phyloP scores from a whole-genome alignment of 495 filamentous ascomycete species.

The Astrocystis sublimbata region DNA sequence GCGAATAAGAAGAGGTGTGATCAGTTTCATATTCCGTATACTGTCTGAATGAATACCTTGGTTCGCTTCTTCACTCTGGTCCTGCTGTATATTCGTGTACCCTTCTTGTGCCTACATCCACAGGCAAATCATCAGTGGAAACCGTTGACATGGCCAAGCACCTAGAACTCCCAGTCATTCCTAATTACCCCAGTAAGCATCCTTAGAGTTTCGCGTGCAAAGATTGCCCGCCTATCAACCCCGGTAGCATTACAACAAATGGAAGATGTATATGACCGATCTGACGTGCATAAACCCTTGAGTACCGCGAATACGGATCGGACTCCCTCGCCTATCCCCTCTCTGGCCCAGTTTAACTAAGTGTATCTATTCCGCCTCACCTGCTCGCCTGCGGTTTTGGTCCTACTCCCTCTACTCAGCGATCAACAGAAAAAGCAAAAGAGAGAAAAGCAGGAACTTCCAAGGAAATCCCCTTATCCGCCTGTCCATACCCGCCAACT shows the following conservation, averaged over 20 bases:
- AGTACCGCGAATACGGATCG: background rate
- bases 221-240: background rate
- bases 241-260: background rate
- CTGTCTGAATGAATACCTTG: background rate
- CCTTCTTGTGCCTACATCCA: background rate
- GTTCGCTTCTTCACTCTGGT: background rate
- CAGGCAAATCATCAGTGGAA: constrained; percentile 1
- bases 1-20: background rate
- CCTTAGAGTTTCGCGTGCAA: background rate
- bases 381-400: background rate
- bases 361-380: constrained; percentile 6
- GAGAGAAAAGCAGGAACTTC: constrained; percentile 7
- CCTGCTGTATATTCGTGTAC: background rate
- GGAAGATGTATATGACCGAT: background rate
- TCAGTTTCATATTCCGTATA: background rate
- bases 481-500: constrained; percentile 4
- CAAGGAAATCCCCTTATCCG: constrained; percentile 4
- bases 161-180: background rate
- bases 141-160: background rate
- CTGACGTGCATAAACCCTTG: constrained; percentile 9
- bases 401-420: too few species aligned
- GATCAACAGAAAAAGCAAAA: constrained; percentile 9
- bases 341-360: constrained; percentile 1
- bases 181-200: background rate
- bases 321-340: background rate